Percentiles rank a stretch among this genome's conserved stretches.
Evolutionary conservation across 2,329 filamentous ascomycete genomes (phyloP).

Genomic region (Calonectria leucothoes): DNA sequence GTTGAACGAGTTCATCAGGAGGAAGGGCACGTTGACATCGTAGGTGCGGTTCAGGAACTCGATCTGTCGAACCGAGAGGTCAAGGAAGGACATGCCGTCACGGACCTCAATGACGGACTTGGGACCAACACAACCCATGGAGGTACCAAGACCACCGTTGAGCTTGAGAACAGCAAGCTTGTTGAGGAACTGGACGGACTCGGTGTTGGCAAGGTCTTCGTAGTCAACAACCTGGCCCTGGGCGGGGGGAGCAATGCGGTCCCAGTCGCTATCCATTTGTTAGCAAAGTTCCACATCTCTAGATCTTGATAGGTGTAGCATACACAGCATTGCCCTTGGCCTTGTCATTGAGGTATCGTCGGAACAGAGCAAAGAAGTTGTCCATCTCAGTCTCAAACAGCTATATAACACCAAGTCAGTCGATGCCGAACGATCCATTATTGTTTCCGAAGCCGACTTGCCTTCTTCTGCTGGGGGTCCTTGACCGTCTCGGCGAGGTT

Average conservation of each 20-base stretch:
- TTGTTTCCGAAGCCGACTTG: slow-evolving; percentile 53
- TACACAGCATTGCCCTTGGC: slow-evolving; percentile 94
- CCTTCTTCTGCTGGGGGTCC: slow-evolving; percentile 86
- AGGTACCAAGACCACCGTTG: slow-evolving; percentile 98
- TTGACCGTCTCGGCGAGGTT: slow-evolving; percentile 89
- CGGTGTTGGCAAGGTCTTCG: slow-evolving; percentile 86
- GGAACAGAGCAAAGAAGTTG: slow-evolving; percentile 99
- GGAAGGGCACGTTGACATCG: slow-evolving; percentile 95
- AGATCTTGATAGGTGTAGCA: slow-evolving; percentile 45
- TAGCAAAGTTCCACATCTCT: slow-evolving; percentile 26
- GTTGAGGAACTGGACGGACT: slow-evolving; percentile 93
- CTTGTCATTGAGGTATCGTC: slow-evolving; percentile 98
- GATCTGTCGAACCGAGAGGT: slow-evolving; percentile 98
- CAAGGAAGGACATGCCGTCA: slow-evolving; percentile 99
- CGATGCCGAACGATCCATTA: background rate
- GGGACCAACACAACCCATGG: slow-evolving; percentile 98
- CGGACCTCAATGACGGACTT: slow-evolving; percentile 99
- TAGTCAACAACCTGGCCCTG: slow-evolving; percentile 96
- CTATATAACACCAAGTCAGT: slow-evolving; percentile 53
- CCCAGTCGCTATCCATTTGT: slow-evolving; percentile 80
- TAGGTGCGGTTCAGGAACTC: slow-evolving; percentile 99
- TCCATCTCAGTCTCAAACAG: slow-evolving; percentile 99
- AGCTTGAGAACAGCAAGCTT: slow-evolving; percentile 99
- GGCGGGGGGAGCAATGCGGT: slow-evolving; percentile 93
- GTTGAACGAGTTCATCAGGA: slow-evolving; percentile 99